Base-by-base conservation (phyloP, 1,284 basidiomycete species). In the Ustilago hordei region DNA sequence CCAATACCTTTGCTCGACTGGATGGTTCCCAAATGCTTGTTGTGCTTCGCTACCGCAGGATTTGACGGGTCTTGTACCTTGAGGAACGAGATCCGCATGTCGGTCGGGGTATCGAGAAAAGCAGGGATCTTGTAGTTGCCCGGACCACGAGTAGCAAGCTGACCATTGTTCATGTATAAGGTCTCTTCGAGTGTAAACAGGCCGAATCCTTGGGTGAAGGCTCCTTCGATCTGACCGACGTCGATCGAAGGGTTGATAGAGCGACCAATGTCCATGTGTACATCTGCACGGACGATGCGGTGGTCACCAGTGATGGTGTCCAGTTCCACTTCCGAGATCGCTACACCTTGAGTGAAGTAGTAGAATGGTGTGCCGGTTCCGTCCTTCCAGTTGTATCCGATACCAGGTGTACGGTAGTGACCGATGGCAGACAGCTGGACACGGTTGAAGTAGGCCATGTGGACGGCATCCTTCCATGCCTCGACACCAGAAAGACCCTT, bases 181-280 rank as follows among this genome's bases (percentile, higher is more conserved):
- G 75, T 79, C 68, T 87, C 86, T 58, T 87, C 86, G 43, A 85
- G 82, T 28, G 86, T 87, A 31, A 71, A 73, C 60, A 86, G 75
- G 1, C 86, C 86, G 53, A 77, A 76, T 38, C 66, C 80, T 76
- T 78, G 79, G 45, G 75, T 77, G 54, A 77, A 73, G 9, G 84
- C 85, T 4, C 85, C 85, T 60, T 85, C 83, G 54, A 87, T 84
- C 70, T 87, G 86, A 11, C 86, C 86, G n/a, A 85, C 83, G 62
- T 87, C 86, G 59, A 87, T 86, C 8, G 77, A 74, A 7, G 86
- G 86, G 57, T 87, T 87, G 77, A 87, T 78, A 38, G 78, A 82
- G 2, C 84, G 78, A 4, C 86, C 86, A 7, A 87, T 83, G 58
- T 86, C 86, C 84, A 86, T 85, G 45, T 81, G 77, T 38, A 85